Conservation (phyloP, 2,329 filamentous ascomycete genomes). For the Curvularia spicifera region DNA sequence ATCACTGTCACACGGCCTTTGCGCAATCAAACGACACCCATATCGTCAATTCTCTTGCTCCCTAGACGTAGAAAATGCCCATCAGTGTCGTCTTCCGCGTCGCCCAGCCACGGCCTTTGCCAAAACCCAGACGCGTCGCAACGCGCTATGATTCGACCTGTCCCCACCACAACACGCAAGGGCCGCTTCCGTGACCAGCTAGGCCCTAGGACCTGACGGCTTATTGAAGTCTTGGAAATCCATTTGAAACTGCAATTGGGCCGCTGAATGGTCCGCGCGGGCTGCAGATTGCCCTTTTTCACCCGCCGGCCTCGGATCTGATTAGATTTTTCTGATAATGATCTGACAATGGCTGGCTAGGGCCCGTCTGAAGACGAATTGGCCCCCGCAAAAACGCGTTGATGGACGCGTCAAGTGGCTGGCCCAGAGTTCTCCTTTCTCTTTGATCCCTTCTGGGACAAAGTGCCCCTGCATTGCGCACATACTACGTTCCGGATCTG, state of each 20-base stretch:
- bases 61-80: slow-evolving; percentile 6
- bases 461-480: slow-evolving; percentile 2
- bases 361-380: slow-evolving; percentile 8
- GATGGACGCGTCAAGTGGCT: slow-evolving; percentile 5
- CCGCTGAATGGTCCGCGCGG: slow-evolving; percentile 23
- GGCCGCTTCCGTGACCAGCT: slow-evolving; percentile 32
- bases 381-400: slow-evolving; percentile 11
- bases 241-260: slow-evolving; percentile 20
- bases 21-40: slow-evolving; percentile 26
- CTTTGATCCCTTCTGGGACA: background rate
- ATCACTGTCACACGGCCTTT: background rate
- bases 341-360: slow-evolving; percentile 13
- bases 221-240: slow-evolving; percentile 44
- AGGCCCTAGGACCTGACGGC: slow-evolving; percentile 32
- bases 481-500: slow-evolving; percentile 1
- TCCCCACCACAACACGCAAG: slow-evolving; percentile 42
- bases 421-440: background rate
- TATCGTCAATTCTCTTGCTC: slow-evolving; percentile 12
- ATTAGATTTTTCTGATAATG: slow-evolving; percentile 33
- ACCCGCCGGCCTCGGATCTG: slow-evolving; percentile 31
- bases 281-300: slow-evolving; percentile 24
- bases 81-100: slow-evolving; percentile 22
- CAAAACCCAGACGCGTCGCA: slow-evolving; percentile 37
- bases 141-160: slow-evolving; percentile 42
- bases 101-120: slow-evolving; percentile 37